Percentiles rank a stretch among this genome's conserved stretches.
Conservation (phyloP, 208 protist species). For the Acanthamoeba castellanii region DNA sequence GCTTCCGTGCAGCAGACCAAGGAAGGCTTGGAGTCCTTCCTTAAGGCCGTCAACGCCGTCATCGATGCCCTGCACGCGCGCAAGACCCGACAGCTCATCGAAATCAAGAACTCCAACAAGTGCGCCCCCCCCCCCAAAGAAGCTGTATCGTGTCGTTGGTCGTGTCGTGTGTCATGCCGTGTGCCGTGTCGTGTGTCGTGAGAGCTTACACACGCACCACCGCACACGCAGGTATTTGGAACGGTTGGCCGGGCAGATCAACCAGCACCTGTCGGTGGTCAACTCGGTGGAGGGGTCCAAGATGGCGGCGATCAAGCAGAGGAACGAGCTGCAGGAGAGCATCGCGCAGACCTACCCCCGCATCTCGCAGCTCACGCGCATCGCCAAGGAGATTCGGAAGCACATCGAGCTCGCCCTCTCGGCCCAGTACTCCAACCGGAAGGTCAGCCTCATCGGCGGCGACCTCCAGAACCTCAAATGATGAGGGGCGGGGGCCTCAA, state of each 20-base stretch:
- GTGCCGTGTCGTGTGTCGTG: no score
- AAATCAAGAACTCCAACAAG: constrained; percentile 67
- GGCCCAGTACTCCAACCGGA: constrained; percentile 9
- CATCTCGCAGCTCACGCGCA: constrained; percentile 18
- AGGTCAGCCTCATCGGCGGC: constrained; percentile 47
- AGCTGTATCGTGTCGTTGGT: neutral
- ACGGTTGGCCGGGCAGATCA: constrained; percentile 11
- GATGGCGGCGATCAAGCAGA: neutral
- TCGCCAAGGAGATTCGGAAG: neutral
- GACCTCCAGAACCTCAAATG: constrained; percentile 51
- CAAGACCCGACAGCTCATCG: constrained; percentile 21
- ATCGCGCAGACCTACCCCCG: constrained; percentile 37
- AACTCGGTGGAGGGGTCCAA: constrained; percentile 23
- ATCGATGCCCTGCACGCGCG: neutral
- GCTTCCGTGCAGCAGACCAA: neutral
- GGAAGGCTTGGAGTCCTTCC: neutral
- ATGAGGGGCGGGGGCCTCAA: no score
- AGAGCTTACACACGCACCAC: neutral
- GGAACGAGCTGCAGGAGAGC: constrained; percentile 54
- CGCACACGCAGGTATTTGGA: constrained; percentile 36
- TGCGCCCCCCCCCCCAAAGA: neutral
- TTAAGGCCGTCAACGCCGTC: neutral
- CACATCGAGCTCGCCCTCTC: constrained; percentile 49
- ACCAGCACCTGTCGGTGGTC: constrained; percentile 3
- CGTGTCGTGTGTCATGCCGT: no score